phyloP scores from a whole-genome alignment of 345 rosid genomes.

The Gossypium anomalum region DNA sequence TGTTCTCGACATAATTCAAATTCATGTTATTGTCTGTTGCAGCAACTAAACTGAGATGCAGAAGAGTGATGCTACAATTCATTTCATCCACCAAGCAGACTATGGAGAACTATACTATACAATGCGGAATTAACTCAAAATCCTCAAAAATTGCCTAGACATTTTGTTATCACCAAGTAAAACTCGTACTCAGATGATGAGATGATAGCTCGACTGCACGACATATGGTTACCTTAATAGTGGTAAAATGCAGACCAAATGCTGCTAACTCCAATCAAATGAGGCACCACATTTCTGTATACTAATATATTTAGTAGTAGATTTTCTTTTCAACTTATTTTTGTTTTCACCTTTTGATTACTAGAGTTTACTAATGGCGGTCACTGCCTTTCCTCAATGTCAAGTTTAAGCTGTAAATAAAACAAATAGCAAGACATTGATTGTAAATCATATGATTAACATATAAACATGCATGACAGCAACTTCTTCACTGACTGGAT shows the following conservation, averaged over 20 bases:
- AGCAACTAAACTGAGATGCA: conserved; percentile 34
- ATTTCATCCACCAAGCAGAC: conserved; percentile 9
- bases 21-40: conserved; percentile 14
- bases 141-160: conserved; percentile 7
- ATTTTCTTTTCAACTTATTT: background rate
- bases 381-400: background rate
- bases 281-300: conserved; percentile 26
- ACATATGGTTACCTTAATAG: conserved; percentile 14
- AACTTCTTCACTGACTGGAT: background rate
- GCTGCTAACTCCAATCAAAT: conserved; percentile 19
- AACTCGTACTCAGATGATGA: conserved; percentile 10
- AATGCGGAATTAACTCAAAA: background rate
- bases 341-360: conserved; percentile 17
- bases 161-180: background rate
- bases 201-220: conserved; percentile 19
- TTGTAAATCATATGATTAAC: conserved; percentile 14
- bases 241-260: conserved; percentile 14
- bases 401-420: conserved; percentile 28
- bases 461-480: background rate
- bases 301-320: conserved; percentile 20
- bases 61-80: conserved; percentile 4
- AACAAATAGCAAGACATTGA: conserved; percentile 11
- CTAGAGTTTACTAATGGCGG: conserved; percentile 13
- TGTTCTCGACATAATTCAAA: background rate
- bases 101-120: conserved; percentile 10